phyloP scores from a whole-genome alignment of 2,329 filamentous ascomycete species.

The Emergomyces pasteurianus region DNA sequence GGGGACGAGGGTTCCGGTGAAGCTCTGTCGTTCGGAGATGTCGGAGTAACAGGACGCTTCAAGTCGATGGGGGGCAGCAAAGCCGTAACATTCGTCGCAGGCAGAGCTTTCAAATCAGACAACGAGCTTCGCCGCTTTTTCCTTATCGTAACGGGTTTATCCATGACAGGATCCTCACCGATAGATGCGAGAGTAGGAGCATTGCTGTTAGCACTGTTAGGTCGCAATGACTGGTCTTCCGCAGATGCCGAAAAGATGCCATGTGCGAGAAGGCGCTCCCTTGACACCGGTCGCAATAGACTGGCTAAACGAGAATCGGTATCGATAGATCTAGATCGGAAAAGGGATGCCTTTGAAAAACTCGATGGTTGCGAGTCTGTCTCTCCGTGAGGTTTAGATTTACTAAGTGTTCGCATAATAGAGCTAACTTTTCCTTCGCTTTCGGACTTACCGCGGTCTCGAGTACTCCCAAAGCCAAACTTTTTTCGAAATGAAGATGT shows the following conservation, averaged over 20 bases:
- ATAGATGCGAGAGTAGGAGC: conserved; percentile 38
- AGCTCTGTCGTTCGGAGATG: conserved; percentile 9
- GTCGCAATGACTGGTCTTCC: conserved; percentile 34
- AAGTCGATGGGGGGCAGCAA: conserved; percentile 20
- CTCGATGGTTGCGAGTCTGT: conserved; percentile 45
- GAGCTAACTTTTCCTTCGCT: conserved; percentile 59
- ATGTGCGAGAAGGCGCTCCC: conserved; percentile 41
- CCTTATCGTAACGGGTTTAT: conserved; percentile 38
- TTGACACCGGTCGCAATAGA: conserved; percentile 42
- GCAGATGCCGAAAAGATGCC: conserved; percentile 37
- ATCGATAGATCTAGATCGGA: conserved; percentile 69
- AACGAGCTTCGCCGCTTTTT: conserved; percentile 86
- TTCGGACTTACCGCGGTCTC: conserved; percentile 66
- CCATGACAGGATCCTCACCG: conserved; percentile 37
- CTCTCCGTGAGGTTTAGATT: conserved; percentile 49
- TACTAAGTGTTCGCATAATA: conserved; percentile 80
- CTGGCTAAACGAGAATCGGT: conserved; percentile 40
- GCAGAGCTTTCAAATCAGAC: conserved; percentile 65
- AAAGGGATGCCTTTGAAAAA: conserved; percentile 54
- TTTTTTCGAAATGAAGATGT: conserved; percentile 74
- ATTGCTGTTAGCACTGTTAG: conserved; percentile 38
- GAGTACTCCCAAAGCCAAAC: conserved; percentile 67
- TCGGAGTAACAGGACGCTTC: conserved; percentile 28
- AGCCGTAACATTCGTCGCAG: conserved; percentile 42
- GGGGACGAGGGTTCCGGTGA: conserved; percentile 6